phyloP scores from a whole-genome alignment of 805 yeast species.

The Suhomyces prunicola region DNA sequence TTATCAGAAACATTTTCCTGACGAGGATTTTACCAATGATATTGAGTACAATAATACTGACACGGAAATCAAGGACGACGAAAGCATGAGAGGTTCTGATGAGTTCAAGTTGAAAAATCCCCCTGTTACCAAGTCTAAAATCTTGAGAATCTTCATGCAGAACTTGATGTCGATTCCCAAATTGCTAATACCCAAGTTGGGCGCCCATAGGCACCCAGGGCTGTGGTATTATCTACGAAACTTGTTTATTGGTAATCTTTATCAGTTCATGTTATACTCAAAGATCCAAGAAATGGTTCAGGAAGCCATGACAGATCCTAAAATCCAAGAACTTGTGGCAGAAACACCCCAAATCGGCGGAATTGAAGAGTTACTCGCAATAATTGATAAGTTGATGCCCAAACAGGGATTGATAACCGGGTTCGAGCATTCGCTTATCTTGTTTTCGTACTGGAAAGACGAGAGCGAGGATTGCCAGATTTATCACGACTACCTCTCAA shows the following conservation, averaged over 20 bases:
- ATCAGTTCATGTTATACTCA: slow-evolving; percentile 27
- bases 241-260: slow-evolving; percentile 26
- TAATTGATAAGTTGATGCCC: slow-evolving; percentile 13
- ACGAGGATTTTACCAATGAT: slow-evolving; percentile 30
- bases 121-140: slow-evolving; percentile 21
- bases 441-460: slow-evolving; percentile 35
- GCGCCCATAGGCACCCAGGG: slow-evolving; percentile 39
- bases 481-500: slow-evolving; percentile 23
- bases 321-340: not conserved
- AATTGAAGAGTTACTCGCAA: slow-evolving; percentile 4
- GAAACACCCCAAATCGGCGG: slow-evolving; percentile 1
- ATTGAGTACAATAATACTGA: slow-evolving; percentile 16
- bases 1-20: slow-evolving; percentile 26
- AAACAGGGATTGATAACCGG: slow-evolving; percentile 8
- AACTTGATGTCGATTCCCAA: slow-evolving; percentile 30
- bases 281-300: slow-evolving; percentile 23
- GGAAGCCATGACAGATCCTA: slow-evolving; percentile 11
- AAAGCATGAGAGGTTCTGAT: slow-evolving; percentile 7
- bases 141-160: slow-evolving; percentile 26
- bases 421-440: slow-evolving; percentile 28
- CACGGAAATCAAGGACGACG: not conserved
- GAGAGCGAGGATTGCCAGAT: slow-evolving; percentile 32
- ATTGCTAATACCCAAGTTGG: slow-evolving; percentile 32
- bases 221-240: slow-evolving; percentile 39
- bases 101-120: slow-evolving; percentile 19